phyloP scores from a whole-genome alignment of 805 yeast species.

The Kuraishia piskuri region DNA sequence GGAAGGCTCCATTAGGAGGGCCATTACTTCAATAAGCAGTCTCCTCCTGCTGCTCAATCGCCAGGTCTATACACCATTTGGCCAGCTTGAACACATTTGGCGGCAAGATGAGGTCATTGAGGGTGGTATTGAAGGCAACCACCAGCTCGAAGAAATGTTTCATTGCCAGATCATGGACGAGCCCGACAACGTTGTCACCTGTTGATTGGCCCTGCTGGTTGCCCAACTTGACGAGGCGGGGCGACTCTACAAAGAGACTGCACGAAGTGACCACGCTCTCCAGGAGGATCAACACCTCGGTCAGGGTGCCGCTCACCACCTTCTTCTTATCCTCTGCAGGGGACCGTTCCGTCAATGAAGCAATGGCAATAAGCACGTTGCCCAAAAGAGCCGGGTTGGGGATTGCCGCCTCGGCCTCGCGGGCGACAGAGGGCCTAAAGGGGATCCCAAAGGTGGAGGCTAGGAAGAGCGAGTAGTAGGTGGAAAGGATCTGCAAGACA shows the following conservation, averaged over 20 bases:
- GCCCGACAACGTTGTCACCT: slow-evolving; percentile 35
- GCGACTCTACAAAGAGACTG: slow-evolving; percentile 34
- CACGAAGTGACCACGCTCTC: slow-evolving; percentile 52
- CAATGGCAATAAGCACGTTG: slow-evolving; percentile 52
- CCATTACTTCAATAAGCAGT: neutral
- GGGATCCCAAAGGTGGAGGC: slow-evolving; percentile 24
- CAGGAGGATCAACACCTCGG: slow-evolving; percentile 49
- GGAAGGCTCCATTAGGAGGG: slow-evolving; percentile 70
- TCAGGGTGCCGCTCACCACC: slow-evolving; percentile 42
- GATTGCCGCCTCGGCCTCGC: slow-evolving; percentile 54
- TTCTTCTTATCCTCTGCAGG: slow-evolving; percentile 55
- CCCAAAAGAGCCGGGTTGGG: slow-evolving; percentile 53
- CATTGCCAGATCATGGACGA: slow-evolving; percentile 57
- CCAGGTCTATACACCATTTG: slow-evolving; percentile 63
- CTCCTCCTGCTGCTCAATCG: slow-evolving; percentile 37
- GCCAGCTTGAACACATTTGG: slow-evolving; percentile 61
- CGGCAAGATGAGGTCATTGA: slow-evolving; percentile 56
- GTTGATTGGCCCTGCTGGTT: slow-evolving; percentile 10
- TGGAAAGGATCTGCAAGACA: neutral
- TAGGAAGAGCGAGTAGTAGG: slow-evolving; percentile 16
- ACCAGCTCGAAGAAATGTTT: slow-evolving; percentile 58
- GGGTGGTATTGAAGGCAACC: slow-evolving; percentile 48
- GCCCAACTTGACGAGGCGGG: slow-evolving; percentile 16
- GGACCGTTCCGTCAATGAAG: slow-evolving; percentile 51
- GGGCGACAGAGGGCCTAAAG: slow-evolving; percentile 29